Conservation (phyloP, 768 basidiomycete genomes). For the Collybia mongolica region DNA sequence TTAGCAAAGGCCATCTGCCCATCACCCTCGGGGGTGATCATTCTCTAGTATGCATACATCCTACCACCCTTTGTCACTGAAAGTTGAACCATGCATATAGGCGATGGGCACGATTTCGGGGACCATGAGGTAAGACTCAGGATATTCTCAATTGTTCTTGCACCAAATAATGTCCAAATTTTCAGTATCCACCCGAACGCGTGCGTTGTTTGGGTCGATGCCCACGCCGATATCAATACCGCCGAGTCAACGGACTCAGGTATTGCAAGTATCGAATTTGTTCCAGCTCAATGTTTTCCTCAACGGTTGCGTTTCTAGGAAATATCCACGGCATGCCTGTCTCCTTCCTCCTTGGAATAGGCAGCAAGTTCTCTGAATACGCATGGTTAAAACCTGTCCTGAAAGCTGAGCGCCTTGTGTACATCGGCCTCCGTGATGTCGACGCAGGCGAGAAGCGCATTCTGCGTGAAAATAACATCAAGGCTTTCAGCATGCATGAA, state of each 20-base stretch:
- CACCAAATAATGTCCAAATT: background rate
- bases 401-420: slow-evolving; percentile 79
- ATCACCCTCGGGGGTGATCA: slow-evolving; percentile 96
- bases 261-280: slow-evolving; percentile 25
- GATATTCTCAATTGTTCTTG: background rate
- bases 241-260: slow-evolving; percentile 76
- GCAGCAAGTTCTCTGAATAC: slow-evolving; percentile 39
- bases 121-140: slow-evolving; percentile 60
- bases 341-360: slow-evolving; percentile 81
- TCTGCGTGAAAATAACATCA: slow-evolving; percentile 76
- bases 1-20: slow-evolving; percentile 76
- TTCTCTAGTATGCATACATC: slow-evolving; percentile 62
- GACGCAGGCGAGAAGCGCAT: slow-evolving; percentile 88
- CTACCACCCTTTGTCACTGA: slow-evolving; percentile 2
- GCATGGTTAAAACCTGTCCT: slow-evolving; percentile 62
- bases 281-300: background rate
- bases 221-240: slow-evolving; percentile 97
- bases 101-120: slow-evolving; percentile 95
- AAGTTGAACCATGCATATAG: slow-evolving; percentile 23
- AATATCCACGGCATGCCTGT: slow-evolving; percentile 99
- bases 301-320: slow-evolving; percentile 39
- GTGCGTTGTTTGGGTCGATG: slow-evolving; percentile 95
- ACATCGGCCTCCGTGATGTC: slow-evolving; percentile 94
- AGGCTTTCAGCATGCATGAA: slow-evolving; percentile 91
- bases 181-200: slow-evolving; percentile 70